These are phyloP conservation scores for Globisporangium canariense DNA, from an alignment of 352 stramenopile genomes.

Conservation along the genomic window DNA sequence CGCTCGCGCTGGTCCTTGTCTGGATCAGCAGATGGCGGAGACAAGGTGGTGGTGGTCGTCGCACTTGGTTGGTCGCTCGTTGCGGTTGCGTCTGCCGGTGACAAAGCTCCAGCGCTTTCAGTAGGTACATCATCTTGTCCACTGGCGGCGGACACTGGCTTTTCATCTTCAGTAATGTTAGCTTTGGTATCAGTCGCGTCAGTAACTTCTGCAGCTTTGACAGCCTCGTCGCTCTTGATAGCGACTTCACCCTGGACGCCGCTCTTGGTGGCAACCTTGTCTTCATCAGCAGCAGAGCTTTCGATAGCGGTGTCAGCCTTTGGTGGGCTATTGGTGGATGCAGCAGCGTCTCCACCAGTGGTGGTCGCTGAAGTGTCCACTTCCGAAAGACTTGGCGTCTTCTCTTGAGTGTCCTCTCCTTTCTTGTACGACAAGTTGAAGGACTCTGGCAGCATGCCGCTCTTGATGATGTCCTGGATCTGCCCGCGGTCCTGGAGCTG, in stretches of 20 bases:
- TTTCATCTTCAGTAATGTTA: neutral
- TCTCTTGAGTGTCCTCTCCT: neutral
- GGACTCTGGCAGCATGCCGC: constrained; percentile 25
- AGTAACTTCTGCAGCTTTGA: neutral
- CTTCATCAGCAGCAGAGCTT: neutral
- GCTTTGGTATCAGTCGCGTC: neutral
- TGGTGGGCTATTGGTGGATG: neutral
- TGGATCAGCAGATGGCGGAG: neutral
- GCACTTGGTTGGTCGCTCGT: neutral
- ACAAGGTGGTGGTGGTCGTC: neutral
- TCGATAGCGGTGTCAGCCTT: neutral
- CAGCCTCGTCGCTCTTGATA: neutral
- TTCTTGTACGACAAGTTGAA: neutral
- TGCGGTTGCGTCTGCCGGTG: no score
- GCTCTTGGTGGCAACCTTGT: neutral
- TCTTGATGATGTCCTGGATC: constrained; percentile 36
- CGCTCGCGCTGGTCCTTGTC: constrained; percentile 22
- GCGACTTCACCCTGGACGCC: neutral
- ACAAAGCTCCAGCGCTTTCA: neutral
- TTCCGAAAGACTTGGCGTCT: neutral
- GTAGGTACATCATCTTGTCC: neutral
- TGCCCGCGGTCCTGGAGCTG: constrained; percentile 23
- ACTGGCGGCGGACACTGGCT: neutral
- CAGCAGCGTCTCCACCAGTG: neutral
- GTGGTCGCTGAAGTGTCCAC: neutral